These are phyloP conservation scores for Xylaria sp. DNA, from an alignment of 2,329 filamentous ascomycete species.

Conservation along the genomic window DNA sequence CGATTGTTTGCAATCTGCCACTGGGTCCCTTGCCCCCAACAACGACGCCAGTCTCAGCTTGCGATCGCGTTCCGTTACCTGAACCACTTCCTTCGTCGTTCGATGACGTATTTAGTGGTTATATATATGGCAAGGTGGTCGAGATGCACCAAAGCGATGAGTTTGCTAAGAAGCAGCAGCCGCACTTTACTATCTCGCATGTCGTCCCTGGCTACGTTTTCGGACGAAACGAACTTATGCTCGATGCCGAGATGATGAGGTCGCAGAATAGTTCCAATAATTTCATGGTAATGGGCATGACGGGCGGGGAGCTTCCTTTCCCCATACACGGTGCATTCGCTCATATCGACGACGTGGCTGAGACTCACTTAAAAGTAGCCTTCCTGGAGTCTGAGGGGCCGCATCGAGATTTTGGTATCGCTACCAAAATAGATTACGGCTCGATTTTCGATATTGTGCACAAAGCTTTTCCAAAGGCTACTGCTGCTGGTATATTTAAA, in stretches of 20 bases:
- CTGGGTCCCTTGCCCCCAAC: conserved; percentile 17
- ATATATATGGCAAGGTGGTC: conserved; percentile 39
- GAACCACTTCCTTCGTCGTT: conserved; percentile 36
- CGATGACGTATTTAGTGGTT: conserved; percentile 36
- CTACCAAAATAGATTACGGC: conserved; percentile 38
- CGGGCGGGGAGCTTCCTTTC: conserved; percentile 38
- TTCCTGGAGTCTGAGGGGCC: conserved; percentile 32
- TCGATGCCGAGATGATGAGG: conserved; percentile 40
- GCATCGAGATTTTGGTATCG: conserved; percentile 39
- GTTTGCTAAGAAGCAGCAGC: conserved; percentile 38
- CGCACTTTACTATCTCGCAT: conserved; percentile 44
- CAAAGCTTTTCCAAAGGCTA: conserved; percentile 42
- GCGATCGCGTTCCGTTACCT: conserved; percentile 39
- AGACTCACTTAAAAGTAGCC: conserved; percentile 39
- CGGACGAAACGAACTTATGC: conserved; percentile 44
- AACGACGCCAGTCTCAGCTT: conserved; percentile 30
- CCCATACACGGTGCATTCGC: conserved; percentile 35
- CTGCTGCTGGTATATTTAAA: conserved; percentile 42
- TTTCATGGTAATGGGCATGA: conserved; percentile 40
- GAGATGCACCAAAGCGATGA: conserved; percentile 41
- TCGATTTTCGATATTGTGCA: conserved; percentile 39
- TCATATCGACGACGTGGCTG: conserved; percentile 43
- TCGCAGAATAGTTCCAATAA: conserved; percentile 46
- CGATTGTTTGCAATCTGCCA: conserved; percentile 41
- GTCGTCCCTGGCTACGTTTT: conserved; percentile 46